Evolutionary conservation across 768 basidiomycete species (phyloP).

Genomic region (Lentinula sp.): DNA sequence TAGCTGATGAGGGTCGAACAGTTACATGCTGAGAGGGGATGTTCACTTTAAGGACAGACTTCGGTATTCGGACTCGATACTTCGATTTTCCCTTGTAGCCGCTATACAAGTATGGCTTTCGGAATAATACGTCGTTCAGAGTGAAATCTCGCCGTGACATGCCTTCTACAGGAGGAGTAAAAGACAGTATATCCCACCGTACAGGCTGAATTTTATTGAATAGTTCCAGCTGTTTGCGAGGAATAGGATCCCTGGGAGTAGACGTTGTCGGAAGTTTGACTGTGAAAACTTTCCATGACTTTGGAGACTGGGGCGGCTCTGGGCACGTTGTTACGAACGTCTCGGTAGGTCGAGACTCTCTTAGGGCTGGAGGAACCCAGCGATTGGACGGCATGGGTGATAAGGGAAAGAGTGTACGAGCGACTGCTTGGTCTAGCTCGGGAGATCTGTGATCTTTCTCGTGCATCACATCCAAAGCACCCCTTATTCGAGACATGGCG

Average conservation of each 20-base stretch:
- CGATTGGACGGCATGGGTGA: conserved; percentile 27
- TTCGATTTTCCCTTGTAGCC: conserved; percentile 32
- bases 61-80: conserved; percentile 38
- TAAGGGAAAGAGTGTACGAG: conserved; percentile 13
- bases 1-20: neutral
- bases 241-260: conserved; percentile 35
- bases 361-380: conserved; percentile 55
- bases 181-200: conserved; percentile 64
- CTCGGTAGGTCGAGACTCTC: conserved; percentile 35
- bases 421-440: conserved; percentile 17
- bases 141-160: conserved; percentile 58
- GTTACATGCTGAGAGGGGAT: neutral
- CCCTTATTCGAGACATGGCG: conserved; percentile 81
- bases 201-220: conserved; percentile 34
- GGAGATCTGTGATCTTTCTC: conserved; percentile 29
- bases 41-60: conserved; percentile 14
- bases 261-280: conserved; percentile 46
- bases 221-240: conserved; percentile 39
- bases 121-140: conserved; percentile 62
- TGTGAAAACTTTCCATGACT: conserved; percentile 26
- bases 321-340: conserved; percentile 38
- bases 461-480: conserved; percentile 68
- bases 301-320: conserved; percentile 45
- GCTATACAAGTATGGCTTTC: conserved; percentile 18
- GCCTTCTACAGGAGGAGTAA: conserved; percentile 64